Percentiles rank a stretch among this genome's conserved stretches.
Evolutionary conservation across 2,329 filamentous ascomycete species (phyloP).

Genomic region (Fusarium stilboides): DNA sequence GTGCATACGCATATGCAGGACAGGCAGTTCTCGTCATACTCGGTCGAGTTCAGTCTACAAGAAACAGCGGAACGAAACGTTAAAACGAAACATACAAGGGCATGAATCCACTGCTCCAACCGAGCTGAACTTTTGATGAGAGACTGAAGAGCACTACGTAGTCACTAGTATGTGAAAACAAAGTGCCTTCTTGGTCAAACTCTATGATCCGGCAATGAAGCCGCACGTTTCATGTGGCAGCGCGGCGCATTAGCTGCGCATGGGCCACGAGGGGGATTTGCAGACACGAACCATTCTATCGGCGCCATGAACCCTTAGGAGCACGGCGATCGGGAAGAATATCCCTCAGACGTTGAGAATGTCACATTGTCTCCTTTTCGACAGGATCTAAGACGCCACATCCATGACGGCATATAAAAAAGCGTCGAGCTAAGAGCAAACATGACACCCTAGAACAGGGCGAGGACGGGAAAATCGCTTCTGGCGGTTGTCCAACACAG

Average conservation of each 20-base stretch:
- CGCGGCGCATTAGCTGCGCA: conserved; percentile 29
- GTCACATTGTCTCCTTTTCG: conserved; percentile 20
- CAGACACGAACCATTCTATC: conserved; percentile 45
- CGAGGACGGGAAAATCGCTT: conserved; percentile 5
- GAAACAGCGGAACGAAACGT: conserved; percentile 2
- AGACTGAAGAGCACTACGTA: neutral
- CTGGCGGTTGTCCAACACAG: conserved; percentile 16
- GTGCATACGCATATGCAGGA: neutral
- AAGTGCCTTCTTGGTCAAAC: conserved; percentile 8
- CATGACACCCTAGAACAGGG: conserved; percentile 4
- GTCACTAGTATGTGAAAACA: neutral
- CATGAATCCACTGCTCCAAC: neutral
- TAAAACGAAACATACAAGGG: conserved; percentile 2
- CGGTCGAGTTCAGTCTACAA: neutral
- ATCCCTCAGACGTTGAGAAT: conserved; percentile 2
- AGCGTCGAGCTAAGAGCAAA: conserved; percentile 13
- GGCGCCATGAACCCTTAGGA: conserved; percentile 39
- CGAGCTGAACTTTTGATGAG: neutral
- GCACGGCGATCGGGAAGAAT: conserved; percentile 6
- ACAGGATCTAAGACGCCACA: conserved; percentile 1
- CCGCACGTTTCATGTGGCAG: conserved; percentile 46
- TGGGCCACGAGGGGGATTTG: conserved; percentile 38
- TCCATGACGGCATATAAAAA: neutral
- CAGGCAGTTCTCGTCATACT: neutral
- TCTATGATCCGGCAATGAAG: conserved; percentile 33